These are phyloP conservation scores for Helicosporidium sp. DNA, from an alignment of 139 green algal genomes.

Conservation along the genomic window DNA sequence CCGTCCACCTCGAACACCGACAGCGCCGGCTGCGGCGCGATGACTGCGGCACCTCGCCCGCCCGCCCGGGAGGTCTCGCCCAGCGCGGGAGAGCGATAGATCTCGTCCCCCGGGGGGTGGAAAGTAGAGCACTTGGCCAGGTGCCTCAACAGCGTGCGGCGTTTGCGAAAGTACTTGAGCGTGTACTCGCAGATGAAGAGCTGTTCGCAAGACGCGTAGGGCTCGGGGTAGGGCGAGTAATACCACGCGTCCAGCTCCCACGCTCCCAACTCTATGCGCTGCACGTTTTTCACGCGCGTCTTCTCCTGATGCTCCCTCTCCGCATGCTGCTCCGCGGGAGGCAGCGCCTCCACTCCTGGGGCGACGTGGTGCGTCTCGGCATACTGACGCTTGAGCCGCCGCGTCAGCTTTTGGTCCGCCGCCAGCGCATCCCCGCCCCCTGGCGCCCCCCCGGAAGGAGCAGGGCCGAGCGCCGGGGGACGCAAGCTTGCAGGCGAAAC, in stretches of 20 bases:
- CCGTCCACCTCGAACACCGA: conserved; percentile 65
- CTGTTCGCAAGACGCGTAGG: conserved; percentile 36
- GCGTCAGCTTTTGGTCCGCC: conserved; percentile 56
- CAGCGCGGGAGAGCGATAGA: conserved; percentile 43
- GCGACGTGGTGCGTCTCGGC: conserved; percentile 51
- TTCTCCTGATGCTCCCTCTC: conserved; percentile 56
- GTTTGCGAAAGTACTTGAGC: conserved; percentile 49
- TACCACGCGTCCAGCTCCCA: conserved; percentile 49
- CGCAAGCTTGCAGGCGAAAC: conserved; percentile 21
- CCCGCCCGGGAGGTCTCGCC: conserved; percentile 21
- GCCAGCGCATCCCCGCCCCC: too few relatives aligned
- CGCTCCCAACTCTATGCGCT: conserved; percentile 23
- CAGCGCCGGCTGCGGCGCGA: conserved; percentile 29
- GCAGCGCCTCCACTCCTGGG: conserved; percentile 2
- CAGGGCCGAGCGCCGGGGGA: too few relatives aligned
- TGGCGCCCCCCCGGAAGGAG: too few relatives aligned
- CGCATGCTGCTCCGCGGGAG: conserved; percentile 17
- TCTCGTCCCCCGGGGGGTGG: conserved; percentile 61
- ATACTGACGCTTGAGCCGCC: conserved; percentile 53
- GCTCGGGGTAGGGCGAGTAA: conserved; percentile 42
- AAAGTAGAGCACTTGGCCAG: conserved; percentile 25
- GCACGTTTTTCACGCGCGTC: conserved; percentile 54
- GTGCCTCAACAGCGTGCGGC: conserved; percentile 38
- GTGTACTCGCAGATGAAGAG: conserved; percentile 83
- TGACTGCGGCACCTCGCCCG: too few relatives aligned